phyloP scores from a whole-genome alignment of 2,329 filamentous ascomycete genomes.

The Colletotrichum neosansevieriae region DNA sequence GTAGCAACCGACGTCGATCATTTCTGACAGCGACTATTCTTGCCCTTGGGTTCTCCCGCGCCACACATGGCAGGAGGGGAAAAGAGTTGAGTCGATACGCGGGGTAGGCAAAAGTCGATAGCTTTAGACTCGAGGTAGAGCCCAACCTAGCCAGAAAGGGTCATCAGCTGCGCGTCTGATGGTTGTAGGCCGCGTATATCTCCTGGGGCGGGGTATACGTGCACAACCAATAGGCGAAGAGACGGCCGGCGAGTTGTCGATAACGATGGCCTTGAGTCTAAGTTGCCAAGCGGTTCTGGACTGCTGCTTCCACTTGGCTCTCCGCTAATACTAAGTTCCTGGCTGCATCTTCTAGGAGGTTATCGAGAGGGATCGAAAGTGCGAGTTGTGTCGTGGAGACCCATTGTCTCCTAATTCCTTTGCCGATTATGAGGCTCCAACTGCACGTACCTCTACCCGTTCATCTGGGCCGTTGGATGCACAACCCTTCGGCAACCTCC shows the following conservation, averaged over 20 bases:
- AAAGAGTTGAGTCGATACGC: not conserved
- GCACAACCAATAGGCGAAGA: slow-evolving; percentile 5
- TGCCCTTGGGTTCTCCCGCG: slow-evolving; percentile 2
- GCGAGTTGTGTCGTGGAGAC: not conserved
- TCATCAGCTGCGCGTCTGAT: not conserved
- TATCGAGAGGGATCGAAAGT: not conserved
- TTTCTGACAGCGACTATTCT: slow-evolving; percentile 22
- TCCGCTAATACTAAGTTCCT: not conserved
- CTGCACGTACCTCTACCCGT: not conserved
- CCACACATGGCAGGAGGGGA: not conserved
- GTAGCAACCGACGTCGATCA: not conserved
- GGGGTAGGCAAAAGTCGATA: not conserved
- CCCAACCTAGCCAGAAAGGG: slow-evolving; percentile 9
- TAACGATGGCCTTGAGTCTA: slow-evolving; percentile 3
- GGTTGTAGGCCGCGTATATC: slow-evolving; percentile 30
- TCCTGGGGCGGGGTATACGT: slow-evolving; percentile 6
- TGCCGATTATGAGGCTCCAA: not conserved
- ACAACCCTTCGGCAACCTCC: not conserved
- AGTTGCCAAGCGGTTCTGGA: slow-evolving; percentile 21
- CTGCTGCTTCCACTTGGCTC: not conserved
- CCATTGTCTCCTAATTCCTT: not conserved
- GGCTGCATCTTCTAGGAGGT: not conserved
- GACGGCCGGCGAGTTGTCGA: not conserved
- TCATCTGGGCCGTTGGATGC: not conserved
- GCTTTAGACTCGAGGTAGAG: slow-evolving; percentile 13